Percentiles rank a stretch among this genome's conserved stretches.
phyloP scores from a whole-genome alignment of 2,329 filamentous ascomycete species.

The Escovopsis weberi region DNA sequence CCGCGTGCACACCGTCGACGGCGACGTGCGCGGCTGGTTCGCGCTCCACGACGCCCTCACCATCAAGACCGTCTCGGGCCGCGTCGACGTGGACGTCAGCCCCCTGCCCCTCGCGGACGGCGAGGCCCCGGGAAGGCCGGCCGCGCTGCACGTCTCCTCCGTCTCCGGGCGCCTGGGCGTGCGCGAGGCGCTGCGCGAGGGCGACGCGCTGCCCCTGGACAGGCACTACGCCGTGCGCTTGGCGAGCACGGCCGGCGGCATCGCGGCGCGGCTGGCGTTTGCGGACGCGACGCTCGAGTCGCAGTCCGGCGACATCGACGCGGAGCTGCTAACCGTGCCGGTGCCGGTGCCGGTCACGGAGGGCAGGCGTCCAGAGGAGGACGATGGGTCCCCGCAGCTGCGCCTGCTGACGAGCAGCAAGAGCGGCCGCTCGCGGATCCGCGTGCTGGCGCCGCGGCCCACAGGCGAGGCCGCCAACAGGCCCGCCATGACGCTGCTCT shows the following conservation, averaged over 20 bases:
- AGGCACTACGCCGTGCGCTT: slow-evolving; percentile 33
- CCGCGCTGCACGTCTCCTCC: slow-evolving; percentile 26
- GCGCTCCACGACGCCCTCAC: slow-evolving; percentile 35
- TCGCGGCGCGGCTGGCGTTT: slow-evolving; percentile 27
- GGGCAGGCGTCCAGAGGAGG: not conserved
- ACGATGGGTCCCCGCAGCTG: slow-evolving; percentile 11
- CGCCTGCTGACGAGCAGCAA: slow-evolving; percentile 27
- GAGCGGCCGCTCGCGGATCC: slow-evolving; percentile 26
- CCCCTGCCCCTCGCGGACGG: slow-evolving; percentile 24
- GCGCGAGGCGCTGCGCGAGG: slow-evolving; percentile 22
- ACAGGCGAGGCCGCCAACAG: not conserved
- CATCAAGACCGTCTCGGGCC: slow-evolving; percentile 30
- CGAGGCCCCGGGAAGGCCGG: slow-evolving; percentile 17
- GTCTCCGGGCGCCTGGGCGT: slow-evolving; percentile 29
- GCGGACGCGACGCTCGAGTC: slow-evolving; percentile 20
- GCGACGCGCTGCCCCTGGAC: slow-evolving; percentile 14
- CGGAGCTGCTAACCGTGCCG: slow-evolving; percentile 30
- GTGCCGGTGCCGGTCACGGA: no score
- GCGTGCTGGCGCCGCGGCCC: slow-evolving; percentile 27
- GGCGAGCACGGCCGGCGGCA: slow-evolving; percentile 28
- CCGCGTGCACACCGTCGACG: slow-evolving; percentile 27
- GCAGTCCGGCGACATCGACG: slow-evolving; percentile 25
- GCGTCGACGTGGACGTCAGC: slow-evolving; percentile 24
- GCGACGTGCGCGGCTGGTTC: slow-evolving; percentile 32
- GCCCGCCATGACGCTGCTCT: slow-evolving; percentile 21